These are phyloP conservation scores for Pezicula rhizophila DNA, from an alignment of 2,329 filamentous ascomycete species.

Conservation along the genomic window DNA sequence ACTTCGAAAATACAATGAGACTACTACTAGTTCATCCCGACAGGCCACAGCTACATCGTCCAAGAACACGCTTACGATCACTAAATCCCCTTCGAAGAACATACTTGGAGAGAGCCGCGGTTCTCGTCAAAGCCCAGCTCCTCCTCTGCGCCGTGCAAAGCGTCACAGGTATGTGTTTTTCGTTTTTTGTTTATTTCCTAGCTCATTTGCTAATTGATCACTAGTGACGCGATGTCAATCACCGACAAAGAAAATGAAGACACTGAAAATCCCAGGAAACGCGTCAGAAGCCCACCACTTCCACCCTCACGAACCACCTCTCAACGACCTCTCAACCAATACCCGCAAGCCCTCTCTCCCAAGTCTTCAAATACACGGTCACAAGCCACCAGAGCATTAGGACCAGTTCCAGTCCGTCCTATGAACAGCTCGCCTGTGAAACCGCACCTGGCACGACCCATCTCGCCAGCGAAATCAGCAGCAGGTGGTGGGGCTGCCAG, in stretches of 20 bases:
- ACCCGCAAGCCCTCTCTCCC: constrained; percentile 68
- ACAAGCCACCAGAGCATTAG: constrained; percentile 59
- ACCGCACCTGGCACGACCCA: constrained; percentile 49
- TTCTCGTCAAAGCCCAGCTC: constrained; percentile 18
- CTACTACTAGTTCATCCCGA: constrained; percentile 2
- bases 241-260: constrained; percentile 73
- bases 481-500: constrained; percentile 33
- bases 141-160: constrained; percentile 35
- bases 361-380: constrained; percentile 43
- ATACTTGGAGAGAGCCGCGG: constrained; percentile 18
- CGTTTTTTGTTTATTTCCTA: constrained; percentile 3
- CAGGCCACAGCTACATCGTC: neutral
- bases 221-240: constrained; percentile 56
- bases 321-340: constrained; percentile 33
- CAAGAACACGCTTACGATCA: neutral
- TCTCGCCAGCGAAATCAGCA: constrained; percentile 54
- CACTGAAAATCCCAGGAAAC: constrained; percentile 66
- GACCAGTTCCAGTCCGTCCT: constrained; percentile 20
- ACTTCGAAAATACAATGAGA: constrained; percentile 21
- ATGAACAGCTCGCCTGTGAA: constrained; percentile 44
- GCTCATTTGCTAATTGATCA: constrained; percentile 14
- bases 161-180: constrained; percentile 43
- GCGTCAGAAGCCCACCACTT: constrained; percentile 29
- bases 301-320: constrained; percentile 30
- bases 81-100: constrained; percentile 16